Conservation (phyloP, 768 basidiomycete species). For the Rhizopogon salebrosus region DNA sequence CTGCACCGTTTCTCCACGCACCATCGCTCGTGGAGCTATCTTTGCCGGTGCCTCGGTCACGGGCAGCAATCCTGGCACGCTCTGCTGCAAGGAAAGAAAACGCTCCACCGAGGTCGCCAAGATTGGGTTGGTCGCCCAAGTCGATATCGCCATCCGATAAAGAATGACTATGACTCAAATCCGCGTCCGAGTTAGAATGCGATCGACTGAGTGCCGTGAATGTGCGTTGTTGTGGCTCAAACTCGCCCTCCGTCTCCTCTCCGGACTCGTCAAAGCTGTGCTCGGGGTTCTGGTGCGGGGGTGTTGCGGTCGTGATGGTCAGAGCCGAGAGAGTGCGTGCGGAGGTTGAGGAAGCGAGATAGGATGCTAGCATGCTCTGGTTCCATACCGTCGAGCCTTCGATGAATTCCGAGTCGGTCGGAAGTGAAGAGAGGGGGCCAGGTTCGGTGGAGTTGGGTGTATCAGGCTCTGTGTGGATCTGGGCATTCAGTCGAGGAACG, state of each 20-base stretch:
- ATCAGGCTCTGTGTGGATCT: constrained; percentile 18
- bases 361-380: constrained; percentile 51
- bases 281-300: not conserved
- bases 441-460: constrained; percentile 24
- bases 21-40: constrained; percentile 32
- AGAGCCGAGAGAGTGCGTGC: not conserved
- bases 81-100: constrained; percentile 74
- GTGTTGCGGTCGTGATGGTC: constrained; percentile 9
- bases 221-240: constrained; percentile 16
- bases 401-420: constrained; percentile 34
- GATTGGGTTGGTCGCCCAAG: constrained; percentile 46
- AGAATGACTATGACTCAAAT: not conserved
- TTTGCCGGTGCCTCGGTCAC: constrained; percentile 20
- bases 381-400: constrained; percentile 63
- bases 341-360: constrained; percentile 37
- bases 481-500: constrained; percentile 19
- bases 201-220: constrained; percentile 21
- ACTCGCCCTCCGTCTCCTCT: constrained; percentile 35
- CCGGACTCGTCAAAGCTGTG: constrained; percentile 17
- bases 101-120: constrained; percentile 70
- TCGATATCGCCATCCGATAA: constrained; percentile 22
- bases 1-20: constrained; percentile 35
- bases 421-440: constrained; percentile 15
- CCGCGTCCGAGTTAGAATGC: not conserved
- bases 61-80: constrained; percentile 51